Conservation (phyloP, 139 green algal genomes). For the Picochlorum sp. region DNA sequence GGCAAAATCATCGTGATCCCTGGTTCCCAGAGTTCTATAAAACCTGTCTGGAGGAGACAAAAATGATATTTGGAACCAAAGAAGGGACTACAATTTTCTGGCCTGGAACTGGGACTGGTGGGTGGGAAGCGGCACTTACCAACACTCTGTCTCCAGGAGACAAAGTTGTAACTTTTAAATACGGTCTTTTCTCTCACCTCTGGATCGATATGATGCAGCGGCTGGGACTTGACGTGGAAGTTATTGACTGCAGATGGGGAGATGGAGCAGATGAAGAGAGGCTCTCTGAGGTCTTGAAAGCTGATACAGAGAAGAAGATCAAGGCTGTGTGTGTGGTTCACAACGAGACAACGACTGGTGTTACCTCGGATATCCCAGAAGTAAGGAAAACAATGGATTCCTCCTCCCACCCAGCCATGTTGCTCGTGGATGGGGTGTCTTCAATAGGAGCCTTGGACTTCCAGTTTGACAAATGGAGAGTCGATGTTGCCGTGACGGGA, state of each 20-base stretch:
- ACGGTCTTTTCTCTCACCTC: conserved; percentile 89
- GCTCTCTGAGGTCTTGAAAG: conserved; percentile 45
- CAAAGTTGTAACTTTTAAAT: conserved; percentile 58
- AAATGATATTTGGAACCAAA: conserved; percentile 71
- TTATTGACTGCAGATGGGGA: conserved; percentile 84
- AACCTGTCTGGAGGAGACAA: conserved; percentile 67
- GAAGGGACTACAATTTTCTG: conserved; percentile 88
- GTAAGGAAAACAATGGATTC: conserved; percentile 59
- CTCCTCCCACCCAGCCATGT: conserved; percentile 67
- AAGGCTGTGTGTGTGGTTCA: conserved; percentile 93
- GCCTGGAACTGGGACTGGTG: conserved; percentile 64
- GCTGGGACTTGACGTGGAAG: conserved; percentile 83
- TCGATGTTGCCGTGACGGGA: conserved; percentile 93
- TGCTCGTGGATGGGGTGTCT: conserved; percentile 87
- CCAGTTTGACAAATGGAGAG: conserved; percentile 86
- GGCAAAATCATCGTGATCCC: conserved; percentile 87
- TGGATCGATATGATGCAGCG: conserved; percentile 97
- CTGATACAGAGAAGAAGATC: conserved; percentile 77
- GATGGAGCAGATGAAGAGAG: conserved; percentile 72
- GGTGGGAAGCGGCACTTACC: conserved; percentile 83
- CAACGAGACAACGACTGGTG: conserved; percentile 94
- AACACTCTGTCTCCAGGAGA: conserved; percentile 95
- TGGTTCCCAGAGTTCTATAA: conserved; percentile 85
- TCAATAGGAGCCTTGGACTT: conserved; percentile 91
- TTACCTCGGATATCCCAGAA: conserved; percentile 71